A percentile compares a stretch with the other conserved stretches of the same genome.
These are phyloP conservation scores for Solanum virginianum DNA, from an alignment of 257 asterid species.

Conservation along the genomic window DNA sequence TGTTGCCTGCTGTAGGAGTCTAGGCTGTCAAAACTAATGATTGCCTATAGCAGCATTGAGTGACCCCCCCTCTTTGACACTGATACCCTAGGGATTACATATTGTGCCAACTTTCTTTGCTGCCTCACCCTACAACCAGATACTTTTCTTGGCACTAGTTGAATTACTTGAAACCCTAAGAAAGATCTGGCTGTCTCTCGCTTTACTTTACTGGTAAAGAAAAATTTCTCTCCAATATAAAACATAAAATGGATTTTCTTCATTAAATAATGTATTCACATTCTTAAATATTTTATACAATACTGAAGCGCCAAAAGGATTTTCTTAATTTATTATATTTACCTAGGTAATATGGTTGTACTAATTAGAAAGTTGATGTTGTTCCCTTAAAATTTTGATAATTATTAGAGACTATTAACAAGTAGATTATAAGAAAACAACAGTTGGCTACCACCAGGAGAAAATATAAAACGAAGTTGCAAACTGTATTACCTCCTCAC, in stretches of 20 bases:
- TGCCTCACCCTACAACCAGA: neutral
- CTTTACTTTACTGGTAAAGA: neutral
- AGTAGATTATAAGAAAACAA: neutral
- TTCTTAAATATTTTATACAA: neutral
- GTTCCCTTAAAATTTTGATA: neutral
- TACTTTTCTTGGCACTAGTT: neutral
- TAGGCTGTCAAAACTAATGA: neutral
- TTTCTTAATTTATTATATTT: neutral
- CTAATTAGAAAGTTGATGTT: neutral
- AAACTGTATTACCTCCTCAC: constrained; percentile 58
- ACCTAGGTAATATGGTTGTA: neutral
- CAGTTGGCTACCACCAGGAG: neutral
- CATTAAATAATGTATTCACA: neutral
- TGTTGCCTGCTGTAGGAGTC: neutral
- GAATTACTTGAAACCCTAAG: neutral
- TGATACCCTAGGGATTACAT: neutral
- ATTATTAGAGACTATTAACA: neutral
- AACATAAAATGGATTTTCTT: neutral
- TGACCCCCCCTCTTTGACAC: neutral
- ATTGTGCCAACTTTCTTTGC: neutral
- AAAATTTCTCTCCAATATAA: neutral
- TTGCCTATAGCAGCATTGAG: neutral
- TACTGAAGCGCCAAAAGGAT: neutral
- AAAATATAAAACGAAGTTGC: neutral
- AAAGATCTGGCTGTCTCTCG: neutral